phyloP scores from a whole-genome alignment of 495 filamentous ascomycete species.

The Achaetomiella virescens region DNA sequence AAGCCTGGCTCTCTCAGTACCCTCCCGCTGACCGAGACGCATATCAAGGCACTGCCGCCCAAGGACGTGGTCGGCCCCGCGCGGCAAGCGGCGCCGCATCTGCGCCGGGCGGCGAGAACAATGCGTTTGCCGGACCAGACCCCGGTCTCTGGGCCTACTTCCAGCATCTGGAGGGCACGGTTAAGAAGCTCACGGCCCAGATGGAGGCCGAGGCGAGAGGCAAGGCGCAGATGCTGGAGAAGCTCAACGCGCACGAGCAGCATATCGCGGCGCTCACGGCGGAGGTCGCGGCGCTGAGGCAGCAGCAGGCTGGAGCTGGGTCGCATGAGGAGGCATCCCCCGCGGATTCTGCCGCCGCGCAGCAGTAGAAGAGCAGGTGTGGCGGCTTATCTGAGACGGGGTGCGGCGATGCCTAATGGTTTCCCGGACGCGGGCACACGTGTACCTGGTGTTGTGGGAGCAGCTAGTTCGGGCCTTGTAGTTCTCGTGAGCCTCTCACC shows the following conservation, averaged over 20 bases:
- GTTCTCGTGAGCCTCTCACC: no score
- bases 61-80: slow-evolving; percentile 17
- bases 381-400: neutral
- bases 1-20: slow-evolving; percentile 36
- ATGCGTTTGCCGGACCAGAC: slow-evolving; percentile 37
- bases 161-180: slow-evolving; percentile 44
- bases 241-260: slow-evolving; percentile 38
- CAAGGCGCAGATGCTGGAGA: slow-evolving; percentile 30
- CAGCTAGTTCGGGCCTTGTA: no score
- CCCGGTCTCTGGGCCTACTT: slow-evolving; percentile 44
- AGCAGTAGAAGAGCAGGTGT: slow-evolving; percentile 8
- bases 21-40: slow-evolving; percentile 45
- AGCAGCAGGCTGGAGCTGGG: slow-evolving; percentile 5
- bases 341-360: neutral
- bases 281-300: slow-evolving; percentile 22
- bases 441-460: no score
- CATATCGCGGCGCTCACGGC: slow-evolving; percentile 19
- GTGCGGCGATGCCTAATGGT: neutral
- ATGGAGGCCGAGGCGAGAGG: slow-evolving; percentile 18
- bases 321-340: neutral
- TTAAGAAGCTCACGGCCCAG: slow-evolving; percentile 34
- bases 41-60: slow-evolving; percentile 35
- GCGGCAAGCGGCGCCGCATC: slow-evolving; percentile 23
- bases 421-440: no score
- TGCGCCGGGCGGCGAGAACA: slow-evolving; percentile 31